Percentiles rank a stretch among this genome's conserved stretches.
Conservation (phyloP, 2,329 filamentous ascomycete species). For the Colletotrichum orchidophilum region DNA sequence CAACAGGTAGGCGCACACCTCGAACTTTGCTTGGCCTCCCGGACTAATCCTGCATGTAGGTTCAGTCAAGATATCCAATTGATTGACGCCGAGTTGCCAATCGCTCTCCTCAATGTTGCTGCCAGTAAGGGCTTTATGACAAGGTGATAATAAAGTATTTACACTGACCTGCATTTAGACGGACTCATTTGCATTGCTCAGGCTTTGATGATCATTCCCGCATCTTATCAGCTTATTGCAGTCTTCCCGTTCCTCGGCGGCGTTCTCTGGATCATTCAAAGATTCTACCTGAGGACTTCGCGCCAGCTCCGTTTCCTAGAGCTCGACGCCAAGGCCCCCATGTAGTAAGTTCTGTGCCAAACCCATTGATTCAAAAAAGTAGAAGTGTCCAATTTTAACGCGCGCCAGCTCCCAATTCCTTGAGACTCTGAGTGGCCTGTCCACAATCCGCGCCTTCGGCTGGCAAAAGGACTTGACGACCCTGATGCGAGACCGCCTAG, state of each 20-base stretch:
- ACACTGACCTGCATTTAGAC: too few relatives aligned
- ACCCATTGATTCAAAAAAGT: neutral
- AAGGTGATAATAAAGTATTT: neutral
- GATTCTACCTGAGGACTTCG: conserved; percentile 53
- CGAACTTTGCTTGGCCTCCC: too few relatives aligned
- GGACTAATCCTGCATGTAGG: too few relatives aligned
- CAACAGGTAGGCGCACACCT: conserved; percentile 19
- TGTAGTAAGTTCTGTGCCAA: conserved; percentile 33
- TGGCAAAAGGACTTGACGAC: conserved; percentile 56
- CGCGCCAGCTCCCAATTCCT: conserved; percentile 44
- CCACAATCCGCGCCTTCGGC: conserved; percentile 63
- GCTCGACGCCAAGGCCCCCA: conserved; percentile 51
- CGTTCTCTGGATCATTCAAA: conserved; percentile 43
- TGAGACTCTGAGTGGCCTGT: conserved; percentile 57
- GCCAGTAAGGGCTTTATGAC: neutral
- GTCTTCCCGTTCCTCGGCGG: conserved; percentile 37
- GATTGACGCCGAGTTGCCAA: conserved; percentile 38
- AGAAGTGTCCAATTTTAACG: conserved; percentile 34
- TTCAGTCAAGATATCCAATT: conserved; percentile 41
- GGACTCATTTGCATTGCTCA: too few relatives aligned
- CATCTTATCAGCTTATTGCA: conserved; percentile 43
- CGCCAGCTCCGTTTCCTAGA: conserved; percentile 53
- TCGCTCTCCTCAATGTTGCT: conserved; percentile 26
- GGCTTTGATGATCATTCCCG: conserved; percentile 31
- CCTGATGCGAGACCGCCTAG: conserved; percentile 58